Conservation (phyloP, 2,329 filamentous ascomycete genomes). For the Fusarium vanettenii region DNA sequence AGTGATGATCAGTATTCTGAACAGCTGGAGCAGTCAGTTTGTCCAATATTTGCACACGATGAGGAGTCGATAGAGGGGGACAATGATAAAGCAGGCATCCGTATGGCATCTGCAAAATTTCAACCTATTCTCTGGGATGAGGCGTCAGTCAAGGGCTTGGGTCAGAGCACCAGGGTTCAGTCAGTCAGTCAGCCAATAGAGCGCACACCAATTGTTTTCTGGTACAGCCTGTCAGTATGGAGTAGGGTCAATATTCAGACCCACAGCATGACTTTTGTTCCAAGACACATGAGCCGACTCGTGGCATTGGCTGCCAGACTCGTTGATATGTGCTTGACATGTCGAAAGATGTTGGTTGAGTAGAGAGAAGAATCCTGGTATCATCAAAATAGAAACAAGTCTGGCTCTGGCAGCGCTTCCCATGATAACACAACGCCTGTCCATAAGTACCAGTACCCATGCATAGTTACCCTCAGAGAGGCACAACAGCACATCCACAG, state of each 20-base stretch:
- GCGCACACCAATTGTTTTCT: constrained; percentile 11
- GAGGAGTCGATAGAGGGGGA: background rate
- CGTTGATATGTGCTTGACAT: constrained; percentile 32
- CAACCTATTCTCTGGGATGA: background rate
- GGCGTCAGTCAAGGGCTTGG: background rate
- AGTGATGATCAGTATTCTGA: background rate
- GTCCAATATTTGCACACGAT: background rate
- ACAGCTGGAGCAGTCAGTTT: background rate
- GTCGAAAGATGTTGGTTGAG: constrained; percentile 16
- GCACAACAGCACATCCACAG: constrained; percentile 22
- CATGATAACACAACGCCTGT: constrained; percentile 12
- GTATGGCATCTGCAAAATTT: background rate
- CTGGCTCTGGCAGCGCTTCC: background rate
- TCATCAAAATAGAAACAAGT: constrained; percentile 28
- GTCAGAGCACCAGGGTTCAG: background rate
- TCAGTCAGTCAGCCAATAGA: background rate
- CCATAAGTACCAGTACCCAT: constrained; percentile 1
- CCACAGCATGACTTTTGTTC: constrained; percentile 20
- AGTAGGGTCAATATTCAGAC: constrained; percentile 33
- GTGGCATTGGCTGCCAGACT: constrained; percentile 13
- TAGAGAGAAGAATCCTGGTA: constrained; percentile 28
- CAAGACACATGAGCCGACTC: constrained; percentile 24
- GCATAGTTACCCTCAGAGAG: constrained; percentile 2
- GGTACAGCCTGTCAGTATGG: constrained; percentile 19
- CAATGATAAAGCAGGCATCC: background rate